Percentiles rank a stretch among this genome's conserved stretches.
These are phyloP conservation scores for Protoeuglena noctilucae DNA, from an alignment of 139 green algal genomes.

Conservation along the genomic window DNA sequence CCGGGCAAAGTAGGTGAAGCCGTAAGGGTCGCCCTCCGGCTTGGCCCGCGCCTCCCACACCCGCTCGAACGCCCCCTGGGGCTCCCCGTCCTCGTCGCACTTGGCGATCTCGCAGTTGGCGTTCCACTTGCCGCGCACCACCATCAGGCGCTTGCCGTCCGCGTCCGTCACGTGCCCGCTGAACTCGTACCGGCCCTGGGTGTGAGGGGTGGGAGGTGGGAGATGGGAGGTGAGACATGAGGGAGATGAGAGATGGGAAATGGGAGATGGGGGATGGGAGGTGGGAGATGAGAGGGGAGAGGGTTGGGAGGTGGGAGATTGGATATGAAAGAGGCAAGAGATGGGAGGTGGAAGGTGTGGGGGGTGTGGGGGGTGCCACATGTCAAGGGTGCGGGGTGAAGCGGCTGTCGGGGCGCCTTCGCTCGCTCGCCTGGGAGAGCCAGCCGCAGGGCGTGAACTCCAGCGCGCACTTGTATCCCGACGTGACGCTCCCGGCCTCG, in stretches of 20 bases:
- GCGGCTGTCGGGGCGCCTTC: neutral
- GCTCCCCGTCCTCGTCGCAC: conserved; percentile 51
- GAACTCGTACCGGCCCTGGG: conserved; percentile 32
- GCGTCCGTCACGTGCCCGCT: conserved; percentile 33
- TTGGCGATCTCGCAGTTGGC: conserved; percentile 35
- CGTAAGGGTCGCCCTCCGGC: conserved; percentile 70
- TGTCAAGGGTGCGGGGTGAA: too few species aligned
- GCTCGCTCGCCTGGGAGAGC: too few species aligned
- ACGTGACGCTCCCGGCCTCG: conserved; percentile 56
- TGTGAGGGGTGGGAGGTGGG: too few species aligned
- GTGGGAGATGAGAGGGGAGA: too few species aligned
- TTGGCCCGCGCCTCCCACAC: conserved; percentile 56
- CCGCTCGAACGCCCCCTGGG: conserved; percentile 28
- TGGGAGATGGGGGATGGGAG: too few species aligned
- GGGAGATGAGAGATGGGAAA: too few species aligned
- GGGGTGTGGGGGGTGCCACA: too few species aligned
- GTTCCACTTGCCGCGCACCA: conserved; percentile 75
- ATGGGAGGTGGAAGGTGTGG: too few species aligned
- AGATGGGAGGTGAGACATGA: too few species aligned
- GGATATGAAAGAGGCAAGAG: too few species aligned
- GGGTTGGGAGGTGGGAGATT: too few species aligned
- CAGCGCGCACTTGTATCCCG: conserved; percentile 38
- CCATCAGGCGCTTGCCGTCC: conserved; percentile 43
- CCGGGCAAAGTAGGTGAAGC: conserved; percentile 75
- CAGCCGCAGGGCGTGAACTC: neutral